These are phyloP conservation scores for Termitomyces sp. DNA, from an alignment of 768 basidiomycete genomes.

Conservation along the genomic window DNA sequence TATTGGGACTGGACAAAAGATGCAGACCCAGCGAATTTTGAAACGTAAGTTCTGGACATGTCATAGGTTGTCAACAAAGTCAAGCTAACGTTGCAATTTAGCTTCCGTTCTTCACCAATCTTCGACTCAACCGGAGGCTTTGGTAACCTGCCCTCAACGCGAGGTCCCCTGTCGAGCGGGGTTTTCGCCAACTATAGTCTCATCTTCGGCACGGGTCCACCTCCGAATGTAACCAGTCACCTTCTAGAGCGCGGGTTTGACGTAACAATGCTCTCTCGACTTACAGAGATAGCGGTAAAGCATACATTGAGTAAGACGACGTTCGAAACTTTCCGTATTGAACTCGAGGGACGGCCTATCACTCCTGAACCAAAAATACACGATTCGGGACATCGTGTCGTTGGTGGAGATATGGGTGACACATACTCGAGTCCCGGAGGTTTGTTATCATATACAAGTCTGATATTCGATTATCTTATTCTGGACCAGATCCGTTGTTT, in stretches of 20 bases:
- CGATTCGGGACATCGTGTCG: constrained; percentile 27
- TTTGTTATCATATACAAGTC: constrained; percentile 7
- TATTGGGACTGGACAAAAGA: constrained; percentile 38
- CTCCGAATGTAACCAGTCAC: constrained; percentile 23
- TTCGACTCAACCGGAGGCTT: constrained; percentile 31
- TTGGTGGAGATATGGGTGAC: constrained; percentile 29
- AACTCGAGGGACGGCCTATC: constrained; percentile 29
- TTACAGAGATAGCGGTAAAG: constrained; percentile 14
- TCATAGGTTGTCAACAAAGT: background rate
- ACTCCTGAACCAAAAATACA: constrained; percentile 22
- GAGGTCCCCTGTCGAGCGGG: constrained; percentile 24
- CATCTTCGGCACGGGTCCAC: constrained; percentile 27
- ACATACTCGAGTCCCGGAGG: constrained; percentile 33
- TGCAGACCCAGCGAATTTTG: constrained; percentile 14
- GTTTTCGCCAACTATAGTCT: constrained; percentile 29
- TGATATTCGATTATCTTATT: background rate
- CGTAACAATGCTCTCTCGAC: constrained; percentile 12
- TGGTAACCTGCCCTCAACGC: constrained; percentile 26
- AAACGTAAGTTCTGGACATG: constrained; percentile 13
- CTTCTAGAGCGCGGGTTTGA: constrained; percentile 26
- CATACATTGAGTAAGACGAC: constrained; percentile 12
- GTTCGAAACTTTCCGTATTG: constrained; percentile 27
- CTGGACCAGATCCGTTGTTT: constrained; percentile 28
- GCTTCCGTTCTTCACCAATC: constrained; percentile 26
- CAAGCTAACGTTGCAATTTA: constrained; percentile 11